Evolutionary conservation across 331 rosid genomes (phyloP), one percentile per base, ranked within the genome.

Genomic region (Saraca asoca): DNA sequence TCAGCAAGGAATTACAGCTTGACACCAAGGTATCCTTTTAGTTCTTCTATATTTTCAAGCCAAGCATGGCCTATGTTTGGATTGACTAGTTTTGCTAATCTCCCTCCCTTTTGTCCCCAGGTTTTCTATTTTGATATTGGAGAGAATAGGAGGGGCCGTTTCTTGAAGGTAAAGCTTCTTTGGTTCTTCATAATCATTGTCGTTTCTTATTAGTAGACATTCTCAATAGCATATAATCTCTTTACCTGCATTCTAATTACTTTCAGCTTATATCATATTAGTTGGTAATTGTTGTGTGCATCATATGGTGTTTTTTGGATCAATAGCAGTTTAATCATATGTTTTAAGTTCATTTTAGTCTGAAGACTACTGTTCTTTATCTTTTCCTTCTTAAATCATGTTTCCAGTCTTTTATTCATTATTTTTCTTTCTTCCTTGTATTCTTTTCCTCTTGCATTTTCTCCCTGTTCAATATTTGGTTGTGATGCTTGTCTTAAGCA

Each of bases 1-100:
- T 83, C 80, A 94, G 97, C 87, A 94, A 94, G 88, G 99, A 94
- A 83, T 82, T 94, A 83, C 99, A 94, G 87, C 96, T 94, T 17
- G 99, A 94, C 68, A 86, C 95, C 19, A 94, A 94, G 93, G 99
- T 70, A 61, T 2, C 10, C 16, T 7, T 42, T 42, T 44, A 37
- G 19, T 37, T 11, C 57, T 55, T 31, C 31, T 24, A 24, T 24
- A 24, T 24, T 1, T 24, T 24, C 3, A 3, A 24, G 31, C 3
- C 31, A 24, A 24, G 31, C 31, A 24, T 24, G 31, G 31, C 31
- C 11, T 39, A 7, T 49, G 7, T 24, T 2, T 49, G 54, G 5
- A 7, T 49, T 15, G n/a, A 15, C 16, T 15, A 14, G 24, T 57
- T 57, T 35, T 12, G 49, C 33, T n/a, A 49, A 46, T 31, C 7